Evolutionary conservation across 192 early-diverging fungal species (phyloP).

Genomic region (Coemansia sp.): DNA sequence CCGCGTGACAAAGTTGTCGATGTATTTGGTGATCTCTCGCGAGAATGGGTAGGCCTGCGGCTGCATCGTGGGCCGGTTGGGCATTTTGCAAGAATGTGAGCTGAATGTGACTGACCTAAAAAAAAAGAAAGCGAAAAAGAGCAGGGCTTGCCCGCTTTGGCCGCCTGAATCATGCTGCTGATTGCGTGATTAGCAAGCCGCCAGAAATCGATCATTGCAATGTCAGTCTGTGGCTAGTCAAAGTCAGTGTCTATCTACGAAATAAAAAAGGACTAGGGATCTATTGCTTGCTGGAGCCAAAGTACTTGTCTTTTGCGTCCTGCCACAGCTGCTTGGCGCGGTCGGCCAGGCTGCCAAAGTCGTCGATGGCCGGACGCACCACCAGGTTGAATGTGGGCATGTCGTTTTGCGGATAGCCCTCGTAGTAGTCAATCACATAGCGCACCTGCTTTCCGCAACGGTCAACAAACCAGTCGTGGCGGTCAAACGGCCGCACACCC

Average conservation of each 20-base stretch:
- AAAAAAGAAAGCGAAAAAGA: too few relatives aligned
- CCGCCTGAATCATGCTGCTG: too few relatives aligned
- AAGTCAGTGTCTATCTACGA: too few relatives aligned
- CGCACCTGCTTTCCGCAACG: slow-evolving; percentile 83
- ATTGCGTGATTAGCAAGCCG: too few relatives aligned
- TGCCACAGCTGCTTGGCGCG: slow-evolving; percentile 61
- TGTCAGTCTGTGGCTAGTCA: too few relatives aligned
- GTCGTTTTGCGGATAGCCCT: slow-evolving; percentile 65
- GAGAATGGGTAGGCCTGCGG: slow-evolving; percentile 6
- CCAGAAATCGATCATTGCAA: too few relatives aligned
- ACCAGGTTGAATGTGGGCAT: slow-evolving; percentile 87
- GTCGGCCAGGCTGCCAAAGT: slow-evolving; percentile 57
- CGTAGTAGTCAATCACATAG: slow-evolving; percentile 98
- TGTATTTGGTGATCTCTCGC: slow-evolving; percentile 20
- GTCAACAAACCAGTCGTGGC: slow-evolving; percentile 95
- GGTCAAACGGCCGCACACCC: slow-evolving; percentile 87
- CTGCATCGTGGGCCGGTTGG: neutral
- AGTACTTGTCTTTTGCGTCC: slow-evolving; percentile 41
- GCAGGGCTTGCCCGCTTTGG: too few relatives aligned
- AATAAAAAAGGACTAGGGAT: too few relatives aligned
- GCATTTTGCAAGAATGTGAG: too few relatives aligned
- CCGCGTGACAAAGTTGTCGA: slow-evolving; percentile 54
- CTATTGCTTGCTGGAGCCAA: too few relatives aligned
- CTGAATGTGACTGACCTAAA: too few relatives aligned
- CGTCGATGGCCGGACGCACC: slow-evolving; percentile 91